A percentile compares a stretch with the other conserved stretches of the same genome.
phyloP scores from a whole-genome alignment of 129 eudicot species.

The Arctium lappa region DNA sequence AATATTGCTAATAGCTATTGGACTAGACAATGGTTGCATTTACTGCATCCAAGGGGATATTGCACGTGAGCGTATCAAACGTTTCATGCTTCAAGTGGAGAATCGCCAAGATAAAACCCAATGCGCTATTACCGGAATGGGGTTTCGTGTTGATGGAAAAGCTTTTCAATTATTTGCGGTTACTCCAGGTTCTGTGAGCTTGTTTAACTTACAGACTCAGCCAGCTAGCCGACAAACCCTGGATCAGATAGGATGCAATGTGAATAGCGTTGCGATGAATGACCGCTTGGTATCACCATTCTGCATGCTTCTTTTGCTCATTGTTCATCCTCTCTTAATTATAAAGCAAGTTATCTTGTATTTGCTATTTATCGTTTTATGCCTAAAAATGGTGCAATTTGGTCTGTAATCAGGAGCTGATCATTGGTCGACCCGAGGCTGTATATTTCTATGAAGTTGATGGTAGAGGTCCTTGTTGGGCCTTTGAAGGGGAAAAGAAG shows the following conservation, averaged over 20 bases:
- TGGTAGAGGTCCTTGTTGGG: conserved; percentile 99
- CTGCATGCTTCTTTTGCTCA: not conserved
- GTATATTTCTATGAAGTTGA: conserved; percentile 89
- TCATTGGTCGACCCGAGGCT: conserved; percentile 96
- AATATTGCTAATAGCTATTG: conserved; percentile 81
- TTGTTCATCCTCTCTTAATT: not conserved
- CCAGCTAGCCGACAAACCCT: conserved; percentile 77
- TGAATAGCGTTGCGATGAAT: conserved; percentile 80
- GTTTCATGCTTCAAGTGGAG: conserved; percentile 85
- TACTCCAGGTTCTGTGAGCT: conserved; percentile 85
- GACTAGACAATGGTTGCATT: conserved; percentile 85
- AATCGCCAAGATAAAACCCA: conserved; percentile 48
- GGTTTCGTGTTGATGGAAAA: conserved; percentile 82
- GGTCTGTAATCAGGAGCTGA: conserved; percentile 61
- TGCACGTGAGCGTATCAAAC: conserved; percentile 91
- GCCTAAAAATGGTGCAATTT: not conserved
- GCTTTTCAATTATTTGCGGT: conserved; percentile 81
- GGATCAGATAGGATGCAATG: conserved; percentile 75
- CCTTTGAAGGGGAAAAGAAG: conserved; percentile 96
- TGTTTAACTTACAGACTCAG: conserved; percentile 79
- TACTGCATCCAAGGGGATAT: conserved; percentile 97
- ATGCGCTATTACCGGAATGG: conserved; percentile 77
- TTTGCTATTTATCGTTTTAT: conserved; percentile 2
- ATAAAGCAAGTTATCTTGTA: not conserved
- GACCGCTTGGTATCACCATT: conserved; percentile 77